A percentile compares a stretch with the other conserved stretches of the same genome.
Evolutionary conservation across 2,329 filamentous ascomycete species (phyloP).

Genomic region (Ceratocystiopsis sp.): DNA sequence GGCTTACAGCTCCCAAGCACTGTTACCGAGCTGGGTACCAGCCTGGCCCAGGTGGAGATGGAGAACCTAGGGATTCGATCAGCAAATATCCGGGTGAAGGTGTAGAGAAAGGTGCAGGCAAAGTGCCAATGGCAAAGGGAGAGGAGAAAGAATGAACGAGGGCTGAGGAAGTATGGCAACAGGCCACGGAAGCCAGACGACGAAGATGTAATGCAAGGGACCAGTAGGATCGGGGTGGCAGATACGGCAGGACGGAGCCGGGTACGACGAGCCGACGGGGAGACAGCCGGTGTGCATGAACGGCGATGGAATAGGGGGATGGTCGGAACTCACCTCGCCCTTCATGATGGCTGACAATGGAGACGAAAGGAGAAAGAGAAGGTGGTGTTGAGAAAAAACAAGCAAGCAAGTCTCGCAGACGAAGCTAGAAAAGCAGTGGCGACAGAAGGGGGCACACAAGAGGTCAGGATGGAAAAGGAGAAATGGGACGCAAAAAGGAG

Average conservation of each 20-base stretch:
- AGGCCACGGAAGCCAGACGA: too few relatives aligned
- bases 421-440: not conserved
- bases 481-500: too few relatives aligned
- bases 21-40: conserved; percentile 58
- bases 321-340: conserved; percentile 31
- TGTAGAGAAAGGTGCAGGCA: too few relatives aligned
- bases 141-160: not conserved
- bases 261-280: too few relatives aligned
- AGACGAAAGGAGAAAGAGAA: too few relatives aligned
- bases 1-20: conserved; percentile 57
- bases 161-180: not conserved
- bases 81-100: not conserved
- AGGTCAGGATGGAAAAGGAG: not conserved
- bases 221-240: too few relatives aligned
- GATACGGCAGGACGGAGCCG: too few relatives aligned
- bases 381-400: not conserved
- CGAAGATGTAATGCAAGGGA: too few relatives aligned
- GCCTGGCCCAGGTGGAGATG: conserved; percentile 51
- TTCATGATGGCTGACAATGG: conserved; percentile 27
- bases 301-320: conserved; percentile 1
- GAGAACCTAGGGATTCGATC: conserved; percentile 29
- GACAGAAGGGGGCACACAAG: not conserved
- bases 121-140: not conserved
- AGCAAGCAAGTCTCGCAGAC: not conserved
- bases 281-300: not conserved